These are phyloP conservation scores for Clitoria ternatea DNA, from an alignment of 306 rosid genomes.

Conservation along the genomic window DNA sequence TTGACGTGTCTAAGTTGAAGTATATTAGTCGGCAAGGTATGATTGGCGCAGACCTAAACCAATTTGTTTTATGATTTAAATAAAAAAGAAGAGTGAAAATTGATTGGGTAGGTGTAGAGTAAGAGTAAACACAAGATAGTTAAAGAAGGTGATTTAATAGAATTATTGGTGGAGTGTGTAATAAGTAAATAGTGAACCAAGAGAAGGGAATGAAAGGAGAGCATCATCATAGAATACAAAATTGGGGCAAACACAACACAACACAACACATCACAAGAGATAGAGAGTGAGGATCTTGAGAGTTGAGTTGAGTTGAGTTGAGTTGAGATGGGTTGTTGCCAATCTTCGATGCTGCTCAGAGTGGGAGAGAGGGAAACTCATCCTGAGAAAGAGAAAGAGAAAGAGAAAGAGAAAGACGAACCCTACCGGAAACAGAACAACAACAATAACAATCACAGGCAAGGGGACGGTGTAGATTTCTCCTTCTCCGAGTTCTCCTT, in stretches of 20 bases:
- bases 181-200: not conserved
- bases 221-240: not conserved
- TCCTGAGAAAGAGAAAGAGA: constrained; percentile 34
- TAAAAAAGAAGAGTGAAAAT: not conserved
- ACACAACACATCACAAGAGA: too few relatives aligned
- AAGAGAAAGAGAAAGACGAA: constrained; percentile 14
- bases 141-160: not conserved
- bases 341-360: constrained; percentile 34
- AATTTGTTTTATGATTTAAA: too few relatives aligned
- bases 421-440: not conserved
- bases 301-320: constrained; percentile 58
- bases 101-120: not conserved
- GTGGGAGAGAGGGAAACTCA: constrained; percentile 34
- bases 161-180: not conserved
- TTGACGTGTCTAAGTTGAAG: not conserved
- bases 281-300: not conserved
- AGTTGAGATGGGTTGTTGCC: constrained; percentile 87
- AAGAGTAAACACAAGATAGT: not conserved
- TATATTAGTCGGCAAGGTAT: not conserved
- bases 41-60: not conserved
- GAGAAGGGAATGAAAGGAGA: not conserved
- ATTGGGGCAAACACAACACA: too few relatives aligned
- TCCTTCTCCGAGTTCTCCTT: constrained; percentile 72
- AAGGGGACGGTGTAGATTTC: not conserved
- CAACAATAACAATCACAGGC: not conserved